Evolutionary conservation across 345 rosid genomes (phyloP).

Genomic region (Aurinia saxatilis): DNA sequence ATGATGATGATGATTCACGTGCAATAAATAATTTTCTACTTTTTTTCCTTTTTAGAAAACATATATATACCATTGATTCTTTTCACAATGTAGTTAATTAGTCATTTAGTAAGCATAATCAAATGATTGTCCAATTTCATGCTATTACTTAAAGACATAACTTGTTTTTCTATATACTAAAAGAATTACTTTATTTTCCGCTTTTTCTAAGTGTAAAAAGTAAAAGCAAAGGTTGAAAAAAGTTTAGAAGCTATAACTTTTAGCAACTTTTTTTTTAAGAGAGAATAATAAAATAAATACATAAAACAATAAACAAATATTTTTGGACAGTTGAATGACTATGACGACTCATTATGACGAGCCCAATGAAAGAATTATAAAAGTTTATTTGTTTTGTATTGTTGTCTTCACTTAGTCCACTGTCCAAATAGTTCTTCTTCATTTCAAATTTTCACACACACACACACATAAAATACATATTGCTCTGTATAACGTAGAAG

Average conservation of each 20-base stretch:
- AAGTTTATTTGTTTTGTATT: slow-evolving; percentile 25
- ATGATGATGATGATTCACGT: slow-evolving; percentile 19
- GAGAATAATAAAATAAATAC: neutral
- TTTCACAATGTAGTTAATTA: neutral
- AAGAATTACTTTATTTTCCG: neutral
- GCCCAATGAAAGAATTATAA: slow-evolving; percentile 27
- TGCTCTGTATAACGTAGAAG: neutral
- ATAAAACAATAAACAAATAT: neutral
- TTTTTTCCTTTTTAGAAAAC: neutral
- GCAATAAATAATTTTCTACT: neutral
- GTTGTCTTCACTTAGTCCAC: slow-evolving; percentile 30
- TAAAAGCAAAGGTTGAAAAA: slow-evolving; percentile 19
- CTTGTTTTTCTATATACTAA: neutral
- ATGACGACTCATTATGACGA: slow-evolving; percentile 32
- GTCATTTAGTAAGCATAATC: neutral
- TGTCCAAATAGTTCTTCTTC: slow-evolving; percentile 19
- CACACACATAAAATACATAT: neutral
- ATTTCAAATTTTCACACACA: slow-evolving; percentile 12
- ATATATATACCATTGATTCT: neutral
- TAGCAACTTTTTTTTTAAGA: slow-evolving; percentile 8
- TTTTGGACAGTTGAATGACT: slow-evolving; percentile 30
- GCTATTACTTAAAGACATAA: neutral
- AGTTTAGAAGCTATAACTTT: slow-evolving; percentile 18
- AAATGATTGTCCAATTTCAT: neutral
- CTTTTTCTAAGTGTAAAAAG: neutral